Evolutionary conservation across 257 asterid species (phyloP), one percentile per base, ranked within the genome.

Genomic region (Capsicum chinense): DNA sequence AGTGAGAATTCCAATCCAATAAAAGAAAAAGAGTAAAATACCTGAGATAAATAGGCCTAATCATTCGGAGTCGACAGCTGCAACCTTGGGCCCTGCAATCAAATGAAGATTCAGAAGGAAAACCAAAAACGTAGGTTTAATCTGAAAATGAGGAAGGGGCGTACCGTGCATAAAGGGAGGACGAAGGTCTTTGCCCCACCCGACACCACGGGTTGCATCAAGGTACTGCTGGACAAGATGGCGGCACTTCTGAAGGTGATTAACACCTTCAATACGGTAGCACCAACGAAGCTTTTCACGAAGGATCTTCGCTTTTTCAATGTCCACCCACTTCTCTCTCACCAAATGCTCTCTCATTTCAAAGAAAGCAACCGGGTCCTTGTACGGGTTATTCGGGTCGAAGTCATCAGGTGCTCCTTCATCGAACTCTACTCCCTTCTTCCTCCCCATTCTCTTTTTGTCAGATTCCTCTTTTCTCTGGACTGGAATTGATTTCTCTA

Each of bases 141-240:
- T 44, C 54, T 44, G 3, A 79, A 85, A 79, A 52, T 47, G 8
- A 21, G 57, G 48, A 78, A 37, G 8, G 8, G 73, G 56, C 33
- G 4, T 15, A 95, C 99, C 99, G 50, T 95, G 98, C 39, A 95
- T 91, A 74, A 90, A 84, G 74, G 87, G 94, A 48, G 97, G 98
- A 76, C 99, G 97, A 74, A 90, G 93, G 81, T 95, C 99, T 86
- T 95, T 95, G 79, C 99, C 99, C 99, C 99, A 95, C 1, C 99
- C 99, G 50, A 95, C 85, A 48, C 97, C 98, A 82, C 99, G 98
- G 21, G 99, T 95, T 82, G 99, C 90, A 4, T 95, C 98, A 19
- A 95, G 97, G 85, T 95, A 95, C 91, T 92, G 97, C 50, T 89
- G 91, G 47, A 95, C 98, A 70, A 95, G 97, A 88, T 95, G 98